Evolutionary conservation across 805 yeast genomes (phyloP).

Genomic region (Suhomyces prunicola): DNA sequence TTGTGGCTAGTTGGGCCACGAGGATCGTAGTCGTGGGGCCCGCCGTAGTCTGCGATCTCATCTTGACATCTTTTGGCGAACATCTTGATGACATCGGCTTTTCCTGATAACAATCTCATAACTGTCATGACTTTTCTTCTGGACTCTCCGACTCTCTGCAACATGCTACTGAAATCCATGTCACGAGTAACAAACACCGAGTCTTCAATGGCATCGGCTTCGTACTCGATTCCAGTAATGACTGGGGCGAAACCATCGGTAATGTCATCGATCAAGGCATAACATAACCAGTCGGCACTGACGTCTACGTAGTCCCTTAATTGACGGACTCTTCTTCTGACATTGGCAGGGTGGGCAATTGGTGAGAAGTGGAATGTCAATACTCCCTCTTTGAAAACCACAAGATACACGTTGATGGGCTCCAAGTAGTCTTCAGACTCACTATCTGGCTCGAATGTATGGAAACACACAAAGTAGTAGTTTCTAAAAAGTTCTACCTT

Average conservation of each 20-base stretch:
- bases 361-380: constrained; percentile 29
- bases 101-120: constrained; percentile 27
- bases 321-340: constrained; percentile 27
- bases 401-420: constrained; percentile 28
- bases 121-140: constrained; percentile 28
- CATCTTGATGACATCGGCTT: constrained; percentile 29
- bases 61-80: constrained; percentile 29
- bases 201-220: constrained; percentile 29
- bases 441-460: constrained; percentile 83
- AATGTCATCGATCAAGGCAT: constrained; percentile 29
- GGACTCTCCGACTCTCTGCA: constrained; percentile 25
- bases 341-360: constrained; percentile 26
- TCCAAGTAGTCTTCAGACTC: constrained; percentile 31
- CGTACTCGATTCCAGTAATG: constrained; percentile 26
- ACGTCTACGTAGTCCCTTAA: constrained; percentile 29
- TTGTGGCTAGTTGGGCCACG: constrained; percentile 10
- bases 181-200: constrained; percentile 23
- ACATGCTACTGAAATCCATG: constrained; percentile 22
- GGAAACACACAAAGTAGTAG: constrained; percentile 95
- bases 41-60: constrained; percentile 14
- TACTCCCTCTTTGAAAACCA: constrained; percentile 27
- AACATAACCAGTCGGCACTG: constrained; percentile 30
- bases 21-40: constrained; percentile 4
- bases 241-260: constrained; percentile 31
- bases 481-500: constrained; percentile 88